Percentiles rank a stretch among this genome's conserved stretches.
phyloP scores from a whole-genome alignment of 768 basidiomycete species.

The Auricularia cornea region DNA sequence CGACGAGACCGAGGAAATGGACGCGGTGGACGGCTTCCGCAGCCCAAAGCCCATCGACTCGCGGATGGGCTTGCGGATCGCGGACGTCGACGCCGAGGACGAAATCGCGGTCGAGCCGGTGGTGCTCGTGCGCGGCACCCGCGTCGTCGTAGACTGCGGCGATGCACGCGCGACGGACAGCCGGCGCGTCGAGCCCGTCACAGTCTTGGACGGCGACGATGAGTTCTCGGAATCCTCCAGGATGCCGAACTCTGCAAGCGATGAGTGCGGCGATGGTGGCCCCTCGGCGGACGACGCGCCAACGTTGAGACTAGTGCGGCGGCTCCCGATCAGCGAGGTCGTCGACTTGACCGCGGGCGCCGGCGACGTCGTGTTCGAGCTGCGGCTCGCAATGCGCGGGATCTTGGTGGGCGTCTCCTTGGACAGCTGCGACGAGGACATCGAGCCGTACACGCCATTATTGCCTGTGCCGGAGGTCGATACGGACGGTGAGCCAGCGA shows the following conservation, averaged over 20 bases:
- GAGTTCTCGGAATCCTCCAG: slow-evolving; percentile 48
- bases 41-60: slow-evolving; percentile 76
- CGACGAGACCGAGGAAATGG: slow-evolving; percentile 56
- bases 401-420: slow-evolving; percentile 93
- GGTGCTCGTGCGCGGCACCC: slow-evolving; percentile 58
- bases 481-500: slow-evolving; percentile 89
- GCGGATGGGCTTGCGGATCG: slow-evolving; percentile 59
- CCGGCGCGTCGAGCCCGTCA: slow-evolving; percentile 35
- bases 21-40: slow-evolving; percentile 77
- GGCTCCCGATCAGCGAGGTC: slow-evolving; percentile 34
- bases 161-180: slow-evolving; percentile 51
- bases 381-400: slow-evolving; percentile 82
- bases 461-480: slow-evolving; percentile 48
- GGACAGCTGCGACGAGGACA: slow-evolving; percentile 32
- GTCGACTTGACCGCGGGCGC: slow-evolving; percentile 47
- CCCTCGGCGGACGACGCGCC: slow-evolving; percentile 51
- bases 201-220: slow-evolving; percentile 31
- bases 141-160: slow-evolving; percentile 41
- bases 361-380: slow-evolving; percentile 67
- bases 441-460: slow-evolving; percentile 36
- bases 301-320: slow-evolving; percentile 59
- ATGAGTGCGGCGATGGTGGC: slow-evolving; percentile 46
- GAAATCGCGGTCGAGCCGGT: slow-evolving; percentile 31
- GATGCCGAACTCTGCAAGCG: slow-evolving; percentile 73
- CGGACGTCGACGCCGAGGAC: slow-evolving; percentile 36